Evolutionary conservation across 345 rosid genomes (phyloP), one percentile per base, ranked within the genome.

Genomic region (Corchorus capsularis): DNA sequence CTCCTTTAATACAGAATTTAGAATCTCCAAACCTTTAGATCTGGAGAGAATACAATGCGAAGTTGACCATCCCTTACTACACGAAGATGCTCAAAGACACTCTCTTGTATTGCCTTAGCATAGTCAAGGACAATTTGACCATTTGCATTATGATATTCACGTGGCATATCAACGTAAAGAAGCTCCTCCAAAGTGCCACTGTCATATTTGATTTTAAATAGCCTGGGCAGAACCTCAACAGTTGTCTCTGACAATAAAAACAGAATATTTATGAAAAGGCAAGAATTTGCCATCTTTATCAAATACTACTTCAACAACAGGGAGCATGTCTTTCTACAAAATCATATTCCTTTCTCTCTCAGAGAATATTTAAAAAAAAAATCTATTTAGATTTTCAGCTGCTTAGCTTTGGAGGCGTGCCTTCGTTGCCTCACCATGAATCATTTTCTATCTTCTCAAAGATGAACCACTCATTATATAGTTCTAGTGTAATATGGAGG

Each of bases 31-130:
- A 91, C 93, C 96, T 91, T 91, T 66, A 91, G 84, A 55, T 89
- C 91, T 64, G 90, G 86, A 68, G 93, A 87, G 81, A 91, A 89
- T 76, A 91, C 87, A 34, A 91, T 82, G 59, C 92, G 90, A 50
- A 91, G 86, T 71, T 88, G 96, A 75, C 96, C 93, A 80, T 91
- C 93, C 77, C 93, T 93, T 20, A 89, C 96, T 72, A 91, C 92
- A 69, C 96, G 92, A 74, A 91, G 93, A 73, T 89, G 90, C 81
- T 91, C 92, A 82, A 89, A 91, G 66, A 91, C 95, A 85, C 95
- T 91, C 77, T 91, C 95, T 70, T 91, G 92, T 63, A 86, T 89
- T 49, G 95, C 96, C 84, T 91, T 91, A 78, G 96, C 96, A 86
- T 91, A 91, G 64, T 91, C 96, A 74, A 91, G 82, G 60, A 91